Evolutionary conservation across 768 basidiomycete genomes (phyloP).

Genomic region (Russula lepida): DNA sequence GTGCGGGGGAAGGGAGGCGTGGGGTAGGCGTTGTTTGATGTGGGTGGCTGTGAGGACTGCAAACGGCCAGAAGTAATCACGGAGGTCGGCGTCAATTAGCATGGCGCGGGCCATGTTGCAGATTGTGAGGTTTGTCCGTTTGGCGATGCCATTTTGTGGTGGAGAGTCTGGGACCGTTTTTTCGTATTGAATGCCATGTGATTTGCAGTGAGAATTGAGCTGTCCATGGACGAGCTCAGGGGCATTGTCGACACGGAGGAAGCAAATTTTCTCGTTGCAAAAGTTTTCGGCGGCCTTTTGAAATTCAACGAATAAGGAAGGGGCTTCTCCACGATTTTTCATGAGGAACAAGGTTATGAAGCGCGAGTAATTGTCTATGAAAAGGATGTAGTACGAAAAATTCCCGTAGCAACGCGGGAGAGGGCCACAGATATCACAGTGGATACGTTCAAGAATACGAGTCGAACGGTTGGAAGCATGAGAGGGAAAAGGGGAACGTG

Average conservation of each 20-base stretch:
- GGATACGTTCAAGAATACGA: neutral
- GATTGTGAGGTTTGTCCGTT: neutral
- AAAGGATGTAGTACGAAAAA: neutral
- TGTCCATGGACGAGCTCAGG: neutral
- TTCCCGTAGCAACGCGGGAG: neutral
- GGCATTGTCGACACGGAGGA: neutral
- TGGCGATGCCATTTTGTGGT: neutral
- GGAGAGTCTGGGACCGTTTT: neutral
- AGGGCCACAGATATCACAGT: neutral
- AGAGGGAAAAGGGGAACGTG: neutral
- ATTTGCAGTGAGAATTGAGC: neutral
- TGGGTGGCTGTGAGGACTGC: neutral
- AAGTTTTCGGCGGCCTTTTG: neutral
- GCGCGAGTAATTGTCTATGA: neutral
- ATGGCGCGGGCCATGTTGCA: neutral
- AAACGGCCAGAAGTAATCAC: neutral
- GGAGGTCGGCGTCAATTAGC: neutral
- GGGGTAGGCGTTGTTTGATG: no score
- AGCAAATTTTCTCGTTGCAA: neutral
- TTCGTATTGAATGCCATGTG: neutral
- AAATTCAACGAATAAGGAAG: neutral
- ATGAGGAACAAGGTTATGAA: neutral
- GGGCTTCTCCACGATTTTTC: neutral
- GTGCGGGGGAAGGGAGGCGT: no score
- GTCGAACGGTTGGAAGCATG: rapidly evolving